Evolutionary conservation across 2,329 filamentous ascomycete species (phyloP).

Genomic region (Paecilomyces dactylethromorphus): DNA sequence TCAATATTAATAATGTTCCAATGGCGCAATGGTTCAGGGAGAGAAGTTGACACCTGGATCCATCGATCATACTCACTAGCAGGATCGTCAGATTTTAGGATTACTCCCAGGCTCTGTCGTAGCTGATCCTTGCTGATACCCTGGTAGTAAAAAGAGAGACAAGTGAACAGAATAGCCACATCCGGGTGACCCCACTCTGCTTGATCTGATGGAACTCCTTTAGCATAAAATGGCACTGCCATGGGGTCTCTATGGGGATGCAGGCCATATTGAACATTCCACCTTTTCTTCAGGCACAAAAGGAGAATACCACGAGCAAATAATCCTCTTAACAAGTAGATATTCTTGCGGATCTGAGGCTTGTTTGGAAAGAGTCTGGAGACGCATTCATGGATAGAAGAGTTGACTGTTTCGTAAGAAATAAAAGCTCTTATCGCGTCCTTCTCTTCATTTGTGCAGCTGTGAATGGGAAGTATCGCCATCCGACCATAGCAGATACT

Average conservation of each 20-base stretch:
- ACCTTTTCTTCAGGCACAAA: constrained; percentile 56
- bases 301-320: constrained; percentile 55
- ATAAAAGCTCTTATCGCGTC: constrained; percentile 27
- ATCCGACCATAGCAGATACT: constrained; percentile 33
- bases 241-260: constrained; percentile 41
- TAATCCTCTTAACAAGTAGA: constrained; percentile 58
- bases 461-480: constrained; percentile 19
- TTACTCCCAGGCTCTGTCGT: constrained; percentile 41
- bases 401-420: constrained; percentile 15
- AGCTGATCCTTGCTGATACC: constrained; percentile 49
- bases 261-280: constrained; percentile 61
- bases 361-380: constrained; percentile 25
- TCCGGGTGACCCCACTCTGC: constrained; percentile 65
- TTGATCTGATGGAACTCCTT: constrained; percentile 56
- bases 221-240: constrained; percentile 62
- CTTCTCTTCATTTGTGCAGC: constrained; percentile 8
- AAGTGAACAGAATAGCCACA: constrained; percentile 59
- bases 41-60: constrained; percentile 29
- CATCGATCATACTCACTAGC: constrained; percentile 50
- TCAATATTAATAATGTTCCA: constrained; percentile 56
- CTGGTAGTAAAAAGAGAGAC: constrained; percentile 60
- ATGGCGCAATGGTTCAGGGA: constrained; percentile 43
- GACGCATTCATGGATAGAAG: constrained; percentile 12
- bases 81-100: constrained; percentile 53
- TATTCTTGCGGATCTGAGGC: constrained; percentile 16